These are phyloP conservation scores for Elaeis guineensis DNA, from an alignment of 176 grass and related monocot genomes.

Conservation along the genomic window DNA sequence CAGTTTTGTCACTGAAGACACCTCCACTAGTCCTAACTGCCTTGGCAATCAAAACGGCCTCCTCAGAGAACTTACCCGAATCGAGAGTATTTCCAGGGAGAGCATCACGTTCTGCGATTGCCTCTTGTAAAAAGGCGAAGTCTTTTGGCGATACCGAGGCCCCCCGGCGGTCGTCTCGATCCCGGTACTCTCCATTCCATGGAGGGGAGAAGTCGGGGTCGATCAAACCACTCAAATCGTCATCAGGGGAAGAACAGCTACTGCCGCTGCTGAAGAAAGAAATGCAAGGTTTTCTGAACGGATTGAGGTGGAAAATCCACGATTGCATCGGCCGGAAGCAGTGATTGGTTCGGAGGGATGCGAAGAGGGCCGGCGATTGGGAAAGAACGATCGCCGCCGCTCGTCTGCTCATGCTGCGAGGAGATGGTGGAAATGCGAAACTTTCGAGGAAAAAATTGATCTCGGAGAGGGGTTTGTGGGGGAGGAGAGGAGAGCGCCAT, in stretches of 20 bases:
- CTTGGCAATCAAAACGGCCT: conserved; percentile 68
- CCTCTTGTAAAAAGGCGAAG: conserved; percentile 56
- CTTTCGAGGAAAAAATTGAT: neutral
- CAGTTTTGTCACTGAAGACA: conserved; percentile 37
- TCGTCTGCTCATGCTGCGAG: conserved; percentile 25
- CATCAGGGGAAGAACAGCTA: conserved; percentile 18
- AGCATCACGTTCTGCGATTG: conserved; percentile 4
- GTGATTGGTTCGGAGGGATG: neutral
- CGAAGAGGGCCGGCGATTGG: conserved; percentile 4
- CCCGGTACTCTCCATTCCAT: conserved; percentile 2
- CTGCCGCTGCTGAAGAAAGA: conserved; percentile 12
- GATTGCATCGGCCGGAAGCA: neutral
- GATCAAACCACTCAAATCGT: conserved; percentile 27
- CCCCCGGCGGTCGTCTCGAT: conserved; percentile 20
- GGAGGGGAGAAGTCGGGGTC: conserved; percentile 21
- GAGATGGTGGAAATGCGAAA: neutral
- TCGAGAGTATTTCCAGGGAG: neutral
- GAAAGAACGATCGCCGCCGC: conserved; percentile 22
- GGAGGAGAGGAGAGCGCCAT: neutral
- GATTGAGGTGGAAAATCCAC: conserved; percentile 3
- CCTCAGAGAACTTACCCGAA: conserved; percentile 18
- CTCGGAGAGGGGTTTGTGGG: neutral
- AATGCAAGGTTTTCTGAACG: conserved; percentile 16
- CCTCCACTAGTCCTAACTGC: conserved; percentile 40
- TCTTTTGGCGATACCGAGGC: conserved; percentile 44